A percentile compares a stretch with the other conserved stretches of the same genome.
Evolutionary conservation across 75 land plant species (phyloP).

Genomic region (Pinus taeda): DNA sequence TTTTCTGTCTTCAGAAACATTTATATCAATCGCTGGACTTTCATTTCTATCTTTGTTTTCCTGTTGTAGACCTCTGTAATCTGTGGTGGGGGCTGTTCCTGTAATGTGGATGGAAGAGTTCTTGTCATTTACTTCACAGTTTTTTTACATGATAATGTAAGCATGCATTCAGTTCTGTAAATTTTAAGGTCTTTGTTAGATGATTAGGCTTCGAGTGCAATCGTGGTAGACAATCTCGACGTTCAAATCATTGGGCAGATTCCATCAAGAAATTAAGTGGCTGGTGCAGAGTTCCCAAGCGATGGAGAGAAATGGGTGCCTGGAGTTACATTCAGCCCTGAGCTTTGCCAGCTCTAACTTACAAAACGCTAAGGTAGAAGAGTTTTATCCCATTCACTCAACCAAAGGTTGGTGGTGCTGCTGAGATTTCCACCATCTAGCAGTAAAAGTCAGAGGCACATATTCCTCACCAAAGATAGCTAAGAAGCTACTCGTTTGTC

Average conservation of each 20-base stretch:
- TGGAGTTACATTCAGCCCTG: too few species aligned
- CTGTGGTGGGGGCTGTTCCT: not conserved
- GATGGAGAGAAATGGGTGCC: too few species aligned
- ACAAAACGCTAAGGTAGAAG: not conserved
- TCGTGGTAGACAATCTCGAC: not conserved
- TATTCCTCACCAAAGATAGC: not conserved
- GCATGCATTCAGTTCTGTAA: not conserved
- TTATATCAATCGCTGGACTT: not conserved
- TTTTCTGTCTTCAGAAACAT: not conserved
- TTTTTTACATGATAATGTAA: not conserved
- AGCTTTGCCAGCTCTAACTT: too few species aligned
- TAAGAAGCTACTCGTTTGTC: not conserved
- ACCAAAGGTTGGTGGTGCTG: not conserved
- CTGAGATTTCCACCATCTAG: not conserved
- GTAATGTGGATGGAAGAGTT: not conserved
- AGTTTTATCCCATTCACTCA: not conserved
- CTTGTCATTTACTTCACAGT: not conserved
- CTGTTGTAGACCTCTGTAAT: not conserved
- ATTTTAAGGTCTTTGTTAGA: not conserved
- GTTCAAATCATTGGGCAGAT: not conserved
- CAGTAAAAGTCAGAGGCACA: not conserved
- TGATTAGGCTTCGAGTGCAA: not conserved
- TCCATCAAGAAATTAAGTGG: not conserved
- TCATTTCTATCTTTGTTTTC: not conserved
- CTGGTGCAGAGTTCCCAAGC: too few species aligned